These are phyloP conservation scores for Metschnikowia peoriensis DNA, from an alignment of 805 yeast genomes.

Conservation along the genomic window DNA sequence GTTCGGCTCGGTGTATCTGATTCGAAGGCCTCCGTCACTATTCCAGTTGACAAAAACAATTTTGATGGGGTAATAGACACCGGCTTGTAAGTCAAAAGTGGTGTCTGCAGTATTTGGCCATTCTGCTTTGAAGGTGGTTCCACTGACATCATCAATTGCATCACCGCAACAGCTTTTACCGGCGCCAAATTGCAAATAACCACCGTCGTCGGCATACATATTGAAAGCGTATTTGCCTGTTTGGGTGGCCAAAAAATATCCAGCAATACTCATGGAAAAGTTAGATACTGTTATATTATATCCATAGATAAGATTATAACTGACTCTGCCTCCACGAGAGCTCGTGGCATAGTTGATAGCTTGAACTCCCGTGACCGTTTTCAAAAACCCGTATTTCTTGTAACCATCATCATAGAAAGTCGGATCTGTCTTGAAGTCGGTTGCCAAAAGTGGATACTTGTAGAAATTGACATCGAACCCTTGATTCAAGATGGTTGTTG, in stretches of 20 bases:
- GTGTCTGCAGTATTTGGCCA: conserved; percentile 3
- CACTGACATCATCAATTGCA: conserved; percentile 4
- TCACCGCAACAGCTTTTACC: conserved; percentile 7
- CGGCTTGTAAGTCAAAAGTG: background rate
- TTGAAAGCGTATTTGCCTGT: conserved; percentile 7
- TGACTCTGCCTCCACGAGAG: background rate
- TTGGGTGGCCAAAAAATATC: conserved; percentile 10
- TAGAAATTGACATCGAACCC: conserved; percentile 8
- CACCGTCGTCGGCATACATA: conserved; percentile 9
- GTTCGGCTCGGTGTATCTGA: conserved; percentile 4
- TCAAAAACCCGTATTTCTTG: conserved; percentile 1
- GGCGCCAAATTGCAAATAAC: conserved; percentile 6
- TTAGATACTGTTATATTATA: conserved; percentile 3
- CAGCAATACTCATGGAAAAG: conserved; percentile 6
- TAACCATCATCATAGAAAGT: conserved; percentile 6
- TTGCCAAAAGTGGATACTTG: conserved; percentile 3
- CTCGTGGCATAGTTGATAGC: background rate
- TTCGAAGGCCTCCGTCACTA: conserved; percentile 3
- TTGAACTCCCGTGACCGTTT: conserved; percentile 1
- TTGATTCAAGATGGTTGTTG: background rate
- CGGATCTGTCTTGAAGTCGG: conserved; percentile 1
- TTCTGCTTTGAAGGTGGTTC: conserved; percentile 5
- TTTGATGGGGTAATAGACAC: conserved; percentile 9
- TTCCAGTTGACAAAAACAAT: conserved; percentile 5
- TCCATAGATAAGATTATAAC: conserved; percentile 1